A percentile compares a stretch with the other conserved stretches of the same genome.
Evolutionary conservation across 805 yeast genomes (phyloP).

Genomic region (Vanderwaltozyma tropicalis): DNA sequence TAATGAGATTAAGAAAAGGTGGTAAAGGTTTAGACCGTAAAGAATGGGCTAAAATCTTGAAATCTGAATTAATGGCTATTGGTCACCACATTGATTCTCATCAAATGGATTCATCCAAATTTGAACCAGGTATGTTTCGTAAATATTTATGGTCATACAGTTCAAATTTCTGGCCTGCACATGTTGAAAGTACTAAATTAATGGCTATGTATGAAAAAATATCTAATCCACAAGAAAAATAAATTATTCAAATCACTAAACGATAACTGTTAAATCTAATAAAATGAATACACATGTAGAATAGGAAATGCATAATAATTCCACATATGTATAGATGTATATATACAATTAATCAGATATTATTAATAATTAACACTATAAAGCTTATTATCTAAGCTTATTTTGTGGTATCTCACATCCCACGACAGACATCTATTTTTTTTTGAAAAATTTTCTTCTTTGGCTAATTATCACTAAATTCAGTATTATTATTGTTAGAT

Average conservation of each 20-base stretch:
- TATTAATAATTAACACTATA: no score
- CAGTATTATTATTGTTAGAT: no score
- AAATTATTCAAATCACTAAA: not conserved
- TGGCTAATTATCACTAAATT: no score
- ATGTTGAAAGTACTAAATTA: constrained; percentile 64
- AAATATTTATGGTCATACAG: constrained; percentile 81
- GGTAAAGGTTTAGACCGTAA: constrained; percentile 59
- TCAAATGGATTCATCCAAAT: constrained; percentile 20
- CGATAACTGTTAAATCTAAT: no score
- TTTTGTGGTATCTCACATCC: no score
- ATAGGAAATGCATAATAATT: no score
- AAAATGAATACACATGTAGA: no score
- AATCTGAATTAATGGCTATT: constrained; percentile 52
- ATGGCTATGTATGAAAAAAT: constrained; percentile 66
- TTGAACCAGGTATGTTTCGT: constrained; percentile 32
- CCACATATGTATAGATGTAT: no score
- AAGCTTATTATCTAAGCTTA: no score
- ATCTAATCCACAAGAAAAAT: constrained; percentile 1
- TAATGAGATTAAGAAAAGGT: constrained; percentile 58
- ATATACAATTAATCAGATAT: no score
- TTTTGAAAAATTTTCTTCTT: no score
- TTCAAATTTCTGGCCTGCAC: constrained; percentile 77
- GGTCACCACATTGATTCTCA: constrained; percentile 55
- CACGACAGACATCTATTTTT: no score
- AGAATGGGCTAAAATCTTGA: constrained; percentile 62